A percentile compares a stretch with the other conserved stretches of the same genome.
Conservation (phyloP, 352 stramenopile genomes). For the Plasmopara halstedii region DNA sequence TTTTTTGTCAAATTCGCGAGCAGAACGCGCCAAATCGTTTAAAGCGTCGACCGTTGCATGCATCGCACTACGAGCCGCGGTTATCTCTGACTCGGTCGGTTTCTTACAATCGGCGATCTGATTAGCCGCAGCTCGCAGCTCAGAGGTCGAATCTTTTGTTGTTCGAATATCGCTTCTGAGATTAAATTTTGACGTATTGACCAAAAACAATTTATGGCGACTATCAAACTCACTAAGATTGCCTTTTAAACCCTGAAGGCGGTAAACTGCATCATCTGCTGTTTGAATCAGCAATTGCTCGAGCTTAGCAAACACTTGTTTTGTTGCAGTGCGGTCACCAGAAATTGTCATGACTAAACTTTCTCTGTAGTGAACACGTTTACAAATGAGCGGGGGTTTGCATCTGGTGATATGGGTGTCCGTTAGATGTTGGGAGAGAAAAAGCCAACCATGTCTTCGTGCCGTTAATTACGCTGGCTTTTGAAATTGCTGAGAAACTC, state of each 20-base stretch:
- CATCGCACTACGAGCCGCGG: constrained; percentile 19
- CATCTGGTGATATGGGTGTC: too few species aligned
- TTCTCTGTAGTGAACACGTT: too few species aligned
- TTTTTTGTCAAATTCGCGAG: constrained; percentile 24
- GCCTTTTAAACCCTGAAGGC: constrained; percentile 16
- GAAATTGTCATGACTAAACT: too few species aligned
- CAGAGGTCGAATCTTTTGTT: constrained; percentile 10
- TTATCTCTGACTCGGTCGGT: constrained; percentile 16
- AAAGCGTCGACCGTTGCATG: constrained; percentile 18
- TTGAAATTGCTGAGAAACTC: too few species aligned
- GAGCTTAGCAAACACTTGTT: constrained; percentile 23
- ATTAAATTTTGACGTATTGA: constrained; percentile 17
- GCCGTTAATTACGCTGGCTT: too few species aligned
- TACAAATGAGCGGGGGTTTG: too few species aligned
- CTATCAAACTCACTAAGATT: constrained; percentile 22
- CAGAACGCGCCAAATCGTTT: constrained; percentile 18
- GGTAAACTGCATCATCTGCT: constrained; percentile 10
- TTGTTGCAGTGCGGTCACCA: not conserved
- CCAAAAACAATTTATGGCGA: constrained; percentile 15
- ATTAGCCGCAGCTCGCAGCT: constrained; percentile 12
- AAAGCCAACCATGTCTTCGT: too few species aligned
- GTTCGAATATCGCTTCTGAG: constrained; percentile 18
- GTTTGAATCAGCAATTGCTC: constrained; percentile 14
- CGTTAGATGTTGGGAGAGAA: too few species aligned
- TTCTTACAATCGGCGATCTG: constrained; percentile 13